phyloP scores from a whole-genome alignment of 345 rosid genomes.

The Capsella bursapastoris region DNA sequence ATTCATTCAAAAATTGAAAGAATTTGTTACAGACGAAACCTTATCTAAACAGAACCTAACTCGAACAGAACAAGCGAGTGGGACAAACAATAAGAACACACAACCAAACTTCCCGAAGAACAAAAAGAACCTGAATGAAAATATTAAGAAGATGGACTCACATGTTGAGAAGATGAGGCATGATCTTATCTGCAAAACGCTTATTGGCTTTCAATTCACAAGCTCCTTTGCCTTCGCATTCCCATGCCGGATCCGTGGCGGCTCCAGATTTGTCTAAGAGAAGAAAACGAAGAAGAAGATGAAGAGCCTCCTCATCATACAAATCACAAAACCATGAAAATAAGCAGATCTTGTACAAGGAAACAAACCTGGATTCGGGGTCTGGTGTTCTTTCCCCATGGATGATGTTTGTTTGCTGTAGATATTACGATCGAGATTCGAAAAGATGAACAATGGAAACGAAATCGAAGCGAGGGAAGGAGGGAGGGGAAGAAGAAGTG shows the following conservation, averaged over 20 bases:
- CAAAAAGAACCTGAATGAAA: background rate
- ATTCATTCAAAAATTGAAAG: no score
- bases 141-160: slow-evolving; percentile 34
- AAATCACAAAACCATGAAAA: background rate
- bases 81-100: no score
- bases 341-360: background rate
- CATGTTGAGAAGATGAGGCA: slow-evolving; percentile 86
- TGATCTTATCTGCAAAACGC: slow-evolving; percentile 54
- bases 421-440: background rate
- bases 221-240: slow-evolving; percentile 54
- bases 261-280: slow-evolving; percentile 29
- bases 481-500: background rate
- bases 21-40: no score
- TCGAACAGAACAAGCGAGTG: background rate
- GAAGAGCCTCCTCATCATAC: background rate
- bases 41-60: background rate
- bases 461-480: slow-evolving; percentile 33
- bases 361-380: slow-evolving; percentile 16
- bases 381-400: slow-evolving; percentile 22
- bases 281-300: slow-evolving; percentile 13
- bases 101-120: background rate
- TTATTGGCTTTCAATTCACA: slow-evolving; percentile 41
- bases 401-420: background rate
- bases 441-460: background rate
- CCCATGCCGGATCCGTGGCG: slow-evolving; percentile 47